Evolutionary conservation across 805 yeast species (phyloP).

Genomic region (Suhomyces pyralidae): DNA sequence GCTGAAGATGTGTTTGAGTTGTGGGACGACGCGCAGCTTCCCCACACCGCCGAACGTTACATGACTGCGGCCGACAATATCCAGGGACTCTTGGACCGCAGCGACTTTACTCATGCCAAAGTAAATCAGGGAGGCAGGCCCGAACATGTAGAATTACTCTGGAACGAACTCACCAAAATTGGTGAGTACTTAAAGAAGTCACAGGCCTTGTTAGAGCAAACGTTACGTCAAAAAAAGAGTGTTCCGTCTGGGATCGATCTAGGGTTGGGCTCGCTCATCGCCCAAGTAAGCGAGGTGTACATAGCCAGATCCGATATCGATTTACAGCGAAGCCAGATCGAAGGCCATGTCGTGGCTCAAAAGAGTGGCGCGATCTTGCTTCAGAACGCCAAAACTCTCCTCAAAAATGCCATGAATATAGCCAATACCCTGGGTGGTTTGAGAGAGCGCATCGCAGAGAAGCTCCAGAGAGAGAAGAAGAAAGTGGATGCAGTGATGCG

Average conservation of each 20-base stretch:
- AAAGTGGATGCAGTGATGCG: constrained; percentile 46
- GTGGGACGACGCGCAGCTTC: constrained; percentile 33
- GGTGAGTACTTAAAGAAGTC: constrained; percentile 36
- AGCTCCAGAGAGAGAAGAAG: constrained; percentile 38
- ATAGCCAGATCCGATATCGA: constrained; percentile 56
- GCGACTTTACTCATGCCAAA: constrained; percentile 14
- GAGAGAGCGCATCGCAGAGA: constrained; percentile 46
- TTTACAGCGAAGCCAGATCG: constrained; percentile 43
- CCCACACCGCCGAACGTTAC: constrained; percentile 33
- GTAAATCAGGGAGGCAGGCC: constrained; percentile 6
- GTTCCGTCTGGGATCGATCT: constrained; percentile 14
- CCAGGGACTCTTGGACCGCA: constrained; percentile 41
- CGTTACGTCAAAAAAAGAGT: constrained; percentile 14
- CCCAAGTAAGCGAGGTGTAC: constrained; percentile 40
- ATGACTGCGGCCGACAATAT: constrained; percentile 44
- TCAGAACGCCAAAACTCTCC: constrained; percentile 39
- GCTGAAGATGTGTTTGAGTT: constrained; percentile 22
- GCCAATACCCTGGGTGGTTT: constrained; percentile 51
- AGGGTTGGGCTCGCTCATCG: constrained; percentile 30
- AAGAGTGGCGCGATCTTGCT: constrained; percentile 29
- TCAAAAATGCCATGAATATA: constrained; percentile 45
- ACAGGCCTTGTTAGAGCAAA: constrained; percentile 27
- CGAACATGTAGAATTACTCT: constrained; percentile 21
- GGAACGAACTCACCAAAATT: constrained; percentile 42
- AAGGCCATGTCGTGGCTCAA: constrained; percentile 24